Evolutionary conservation across 139 green algal genomes (phyloP).

Genomic region (Chlamydomonas sp.): DNA sequence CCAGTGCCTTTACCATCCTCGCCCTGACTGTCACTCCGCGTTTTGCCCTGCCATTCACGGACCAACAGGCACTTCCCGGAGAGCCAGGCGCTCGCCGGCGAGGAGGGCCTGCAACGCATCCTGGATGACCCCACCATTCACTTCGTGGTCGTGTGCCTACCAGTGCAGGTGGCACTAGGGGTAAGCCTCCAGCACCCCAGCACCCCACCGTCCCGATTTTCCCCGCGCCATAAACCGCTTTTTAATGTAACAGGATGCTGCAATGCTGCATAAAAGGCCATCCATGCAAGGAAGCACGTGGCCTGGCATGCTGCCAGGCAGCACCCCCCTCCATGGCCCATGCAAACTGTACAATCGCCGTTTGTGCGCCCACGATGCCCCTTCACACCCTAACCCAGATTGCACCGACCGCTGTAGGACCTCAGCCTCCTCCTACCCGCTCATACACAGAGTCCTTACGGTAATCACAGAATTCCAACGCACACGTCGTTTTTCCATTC

Average conservation of each 20-base stretch:
- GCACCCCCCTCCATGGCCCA: background rate
- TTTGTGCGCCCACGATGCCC: background rate
- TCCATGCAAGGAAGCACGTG: background rate
- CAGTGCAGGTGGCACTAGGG: conserved; percentile 38
- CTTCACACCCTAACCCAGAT: background rate
- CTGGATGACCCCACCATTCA: conserved; percentile 33
- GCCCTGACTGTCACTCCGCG: background rate
- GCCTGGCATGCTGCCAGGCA: background rate
- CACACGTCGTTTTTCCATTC: background rate
- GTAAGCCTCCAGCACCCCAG: background rate
- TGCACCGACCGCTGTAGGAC: no score
- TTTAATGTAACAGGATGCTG: background rate
- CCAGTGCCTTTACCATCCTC: background rate
- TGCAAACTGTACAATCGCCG: background rate
- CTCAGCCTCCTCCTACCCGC: no score
- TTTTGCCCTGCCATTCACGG: background rate
- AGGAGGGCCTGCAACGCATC: conserved; percentile 41
- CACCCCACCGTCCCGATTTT: background rate
- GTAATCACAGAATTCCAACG: no score
- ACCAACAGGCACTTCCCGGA: background rate
- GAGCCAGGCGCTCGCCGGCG: background rate
- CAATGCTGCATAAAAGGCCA: background rate
- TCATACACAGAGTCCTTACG: no score
- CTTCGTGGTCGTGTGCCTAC: conserved; percentile 48
- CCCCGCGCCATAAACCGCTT: background rate